Percentiles rank a stretch among this genome's conserved stretches.
Conservation (phyloP, 1,284 basidiomycete genomes). For the Leccinum pseudoinsigne region DNA sequence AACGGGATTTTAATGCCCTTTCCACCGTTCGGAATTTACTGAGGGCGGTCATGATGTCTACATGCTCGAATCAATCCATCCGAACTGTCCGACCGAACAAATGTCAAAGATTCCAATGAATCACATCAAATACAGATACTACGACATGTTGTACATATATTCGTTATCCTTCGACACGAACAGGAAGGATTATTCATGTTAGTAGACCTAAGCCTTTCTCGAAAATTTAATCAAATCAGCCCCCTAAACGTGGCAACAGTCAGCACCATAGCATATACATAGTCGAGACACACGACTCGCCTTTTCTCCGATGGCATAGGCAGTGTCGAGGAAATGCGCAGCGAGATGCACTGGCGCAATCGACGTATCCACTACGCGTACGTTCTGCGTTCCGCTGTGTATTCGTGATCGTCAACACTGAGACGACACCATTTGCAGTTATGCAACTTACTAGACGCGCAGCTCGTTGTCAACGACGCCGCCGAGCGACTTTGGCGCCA, state of each 20-base stretch:
- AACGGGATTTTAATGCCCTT: background rate
- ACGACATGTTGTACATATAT: background rate
- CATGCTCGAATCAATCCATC: background rate
- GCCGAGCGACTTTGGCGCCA: conserved; percentile 18
- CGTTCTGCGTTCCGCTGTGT: conserved; percentile 19
- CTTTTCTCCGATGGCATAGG: conserved; percentile 24
- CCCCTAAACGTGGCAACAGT: conserved; percentile 11
- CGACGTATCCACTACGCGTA: conserved; percentile 22
- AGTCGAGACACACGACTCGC: background rate
- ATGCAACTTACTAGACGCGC: conserved; percentile 18
- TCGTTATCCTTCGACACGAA: background rate
- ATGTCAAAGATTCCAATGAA: background rate
- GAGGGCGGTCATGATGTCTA: background rate
- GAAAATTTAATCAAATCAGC: conserved; percentile 12
- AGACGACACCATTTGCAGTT: background rate
- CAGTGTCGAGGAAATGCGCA: conserved; percentile 20
- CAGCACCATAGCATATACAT: background rate
- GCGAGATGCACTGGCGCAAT: conserved; percentile 17
- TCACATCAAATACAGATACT: conserved; percentile 4
- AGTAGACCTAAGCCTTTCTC: background rate
- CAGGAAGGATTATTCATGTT: background rate
- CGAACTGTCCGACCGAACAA: background rate
- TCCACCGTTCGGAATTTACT: background rate
- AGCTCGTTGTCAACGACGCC: conserved; percentile 22
- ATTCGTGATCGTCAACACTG: background rate